Base-by-base conservation (phyloP, 2,329 filamentous ascomycete genomes). In the Dichotomopilus funicola region DNA sequence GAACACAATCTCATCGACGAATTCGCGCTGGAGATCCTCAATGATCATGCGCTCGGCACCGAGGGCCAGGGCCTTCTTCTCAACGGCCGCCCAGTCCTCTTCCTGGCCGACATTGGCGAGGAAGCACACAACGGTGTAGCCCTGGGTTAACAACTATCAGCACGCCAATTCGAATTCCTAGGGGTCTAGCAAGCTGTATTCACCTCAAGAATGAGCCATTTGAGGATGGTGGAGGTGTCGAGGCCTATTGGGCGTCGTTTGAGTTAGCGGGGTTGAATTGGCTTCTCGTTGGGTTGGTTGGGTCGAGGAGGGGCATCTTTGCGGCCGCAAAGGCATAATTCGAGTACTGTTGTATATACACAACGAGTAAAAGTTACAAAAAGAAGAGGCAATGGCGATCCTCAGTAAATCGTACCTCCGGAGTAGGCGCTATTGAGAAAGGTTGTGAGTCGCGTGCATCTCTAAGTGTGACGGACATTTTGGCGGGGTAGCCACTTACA, bases 1-100 rank as follows among this genome's bases (percentile, higher is more conserved):
- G 80, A 86, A 91, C 77, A 86, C 87, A 45, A 94, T 78, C 75
- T 92, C 81, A 64, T 91, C 86, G 63, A 94, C 82, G 66, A 94
- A 91, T 72, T 89, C 86, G 64, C 78, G 78, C 65, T 83, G 82
- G 53, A 92, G 78, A 70, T 94, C 81, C 60, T 77, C 73, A 62
- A 84, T 77, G 61, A 79, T 70, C 70, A 85, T 81, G 73, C 82
- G 80, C 72, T 80, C 75, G 27, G 86, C 86, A 65, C 86, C 86
- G 61, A 89, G 81, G 71, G 61, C 59, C 6, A 63, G 60, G 2
- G 68, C 66, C 79, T 91, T 91, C 68, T 80, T 79, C 73, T 87
- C 81, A 56, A 87, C 88, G 57, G 78, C 85, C 46, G 81, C 80
- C 68, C 82, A 91, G 73, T 90, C 86, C 73, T 91, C 87, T 66